Percentiles rank a stretch among this genome's conserved stretches.
Conservation (phyloP, 768 basidiomycete genomes). For the Tulasnella calospora region DNA sequence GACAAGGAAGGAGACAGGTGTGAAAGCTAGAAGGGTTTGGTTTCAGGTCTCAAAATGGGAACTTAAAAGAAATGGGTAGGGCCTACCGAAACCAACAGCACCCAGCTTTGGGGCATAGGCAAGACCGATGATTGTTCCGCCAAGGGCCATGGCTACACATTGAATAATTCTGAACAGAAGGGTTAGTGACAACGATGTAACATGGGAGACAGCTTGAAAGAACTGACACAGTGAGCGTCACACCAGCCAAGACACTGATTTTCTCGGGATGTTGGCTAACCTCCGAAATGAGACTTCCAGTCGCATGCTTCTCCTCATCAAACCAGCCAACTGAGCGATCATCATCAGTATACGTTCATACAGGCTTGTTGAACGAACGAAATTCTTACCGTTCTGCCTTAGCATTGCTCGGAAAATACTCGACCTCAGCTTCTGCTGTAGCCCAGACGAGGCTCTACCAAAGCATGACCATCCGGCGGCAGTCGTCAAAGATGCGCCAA, state of each 20-base stretch:
- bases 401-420: conserved; percentile 74
- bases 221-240: conserved; percentile 66
- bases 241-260: conserved; percentile 77
- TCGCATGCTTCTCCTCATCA: conserved; percentile 74
- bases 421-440: conserved; percentile 66
- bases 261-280: conserved; percentile 87
- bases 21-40: conserved; percentile 48
- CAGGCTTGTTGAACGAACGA: conserved; percentile 27
- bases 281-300: conserved; percentile 71
- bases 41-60: background rate
- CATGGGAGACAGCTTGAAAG: background rate
- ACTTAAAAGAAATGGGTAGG: background rate
- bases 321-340: conserved; percentile 68
- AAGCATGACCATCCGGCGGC: conserved; percentile 68
- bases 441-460: conserved; percentile 56
- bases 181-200: background rate
- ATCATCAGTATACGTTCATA: background rate
- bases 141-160: conserved; percentile 60
- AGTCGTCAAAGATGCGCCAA: conserved; percentile 58
- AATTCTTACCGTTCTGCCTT: conserved; percentile 73
- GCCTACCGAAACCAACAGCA: conserved; percentile 74
- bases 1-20: conserved; percentile 59
- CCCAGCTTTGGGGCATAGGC: conserved; percentile 71
- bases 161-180: conserved; percentile 63
- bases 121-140: conserved; percentile 68